Percentiles rank a stretch among this genome's conserved stretches.
These are phyloP conservation scores for Epichloe bromicola DNA, from an alignment of 2,329 filamentous ascomycete genomes.

Conservation along the genomic window DNA sequence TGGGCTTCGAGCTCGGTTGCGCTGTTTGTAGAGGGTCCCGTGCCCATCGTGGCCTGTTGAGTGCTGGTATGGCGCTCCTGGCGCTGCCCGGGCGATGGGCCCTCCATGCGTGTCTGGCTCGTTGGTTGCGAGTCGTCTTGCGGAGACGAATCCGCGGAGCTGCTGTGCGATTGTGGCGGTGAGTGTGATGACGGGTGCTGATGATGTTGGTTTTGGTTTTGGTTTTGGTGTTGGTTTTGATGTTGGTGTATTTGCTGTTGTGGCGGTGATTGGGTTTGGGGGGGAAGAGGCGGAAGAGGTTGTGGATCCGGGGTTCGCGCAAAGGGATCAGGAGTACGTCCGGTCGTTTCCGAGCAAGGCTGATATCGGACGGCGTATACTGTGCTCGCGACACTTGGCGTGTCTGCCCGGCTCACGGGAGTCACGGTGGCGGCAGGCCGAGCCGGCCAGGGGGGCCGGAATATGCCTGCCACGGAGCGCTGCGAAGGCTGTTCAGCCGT, in stretches of 20 bases:
- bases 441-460: conserved; percentile 44
- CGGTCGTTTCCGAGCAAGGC: conserved; percentile 38
- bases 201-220: neutral
- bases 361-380: conserved; percentile 52
- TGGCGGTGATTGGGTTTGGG: neutral
- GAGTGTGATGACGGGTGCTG: neutral
- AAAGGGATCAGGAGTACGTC: conserved; percentile 30
- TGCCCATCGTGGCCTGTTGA: conserved; percentile 10
- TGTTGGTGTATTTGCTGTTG: neutral
- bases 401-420: conserved; percentile 48
- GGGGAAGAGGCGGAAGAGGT: conserved; percentile 6
- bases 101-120: conserved; percentile 15
- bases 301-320: conserved; percentile 27
- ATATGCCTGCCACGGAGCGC: conserved; percentile 20
- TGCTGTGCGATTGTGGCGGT: neutral
- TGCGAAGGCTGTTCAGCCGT: conserved; percentile 13
- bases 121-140: conserved; percentile 20
- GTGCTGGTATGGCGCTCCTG: conserved; percentile 1
- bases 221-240: neutral
- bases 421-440: conserved; percentile 42
- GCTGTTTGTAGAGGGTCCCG: conserved; percentile 5
- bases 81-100: conserved; percentile 11
- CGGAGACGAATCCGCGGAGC: conserved; percentile 19
- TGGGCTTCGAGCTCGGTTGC: conserved; percentile 18
- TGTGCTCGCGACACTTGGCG: conserved; percentile 50